Percentiles rank a stretch among this genome's conserved stretches.
These are phyloP conservation scores for Zychaea mexicana DNA, from an alignment of 371 early-diverging fungal species.

Conservation along the genomic window DNA sequence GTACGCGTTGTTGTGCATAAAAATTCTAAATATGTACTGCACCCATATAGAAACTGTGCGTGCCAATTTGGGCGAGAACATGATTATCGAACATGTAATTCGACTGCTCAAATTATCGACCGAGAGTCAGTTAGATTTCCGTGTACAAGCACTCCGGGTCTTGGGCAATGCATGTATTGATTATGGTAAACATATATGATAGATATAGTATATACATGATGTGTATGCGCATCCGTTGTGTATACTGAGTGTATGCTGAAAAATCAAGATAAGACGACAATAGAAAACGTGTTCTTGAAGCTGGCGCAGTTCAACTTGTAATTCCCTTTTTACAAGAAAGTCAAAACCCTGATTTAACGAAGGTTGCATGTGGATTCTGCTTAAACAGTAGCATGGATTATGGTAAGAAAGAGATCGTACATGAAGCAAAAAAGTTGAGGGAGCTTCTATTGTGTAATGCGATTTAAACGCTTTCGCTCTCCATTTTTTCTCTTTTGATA, in stretches of 20 bases:
- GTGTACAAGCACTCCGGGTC: conserved; percentile 68
- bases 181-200: conserved; percentile 54
- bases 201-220: too few relatives aligned
- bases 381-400: conserved; percentile 79
- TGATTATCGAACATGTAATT: conserved; percentile 36
- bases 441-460: not conserved
- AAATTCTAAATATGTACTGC: not conserved
- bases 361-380: conserved; percentile 69
- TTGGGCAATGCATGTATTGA: conserved; percentile 82
- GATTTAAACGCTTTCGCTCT: not conserved
- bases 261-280: conserved; percentile 59
- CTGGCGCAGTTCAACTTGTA: conserved; percentile 46
- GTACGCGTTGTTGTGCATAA: not conserved
- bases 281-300: conserved; percentile 61
- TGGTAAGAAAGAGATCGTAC: conserved; percentile 49
- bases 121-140: conserved; percentile 32
- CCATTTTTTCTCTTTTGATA: not conserved
- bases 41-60: conserved; percentile 40
- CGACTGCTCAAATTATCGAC: conserved; percentile 30
- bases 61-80: conserved; percentile 49
- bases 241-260: too few relatives aligned
- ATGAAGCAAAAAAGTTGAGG: too few relatives aligned
- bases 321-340: conserved; percentile 43
- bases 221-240: too few relatives aligned
- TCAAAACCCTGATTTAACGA: conserved; percentile 41